Conservation (phyloP, 176 grass and related monocot species). For the Avena insularis region DNA sequence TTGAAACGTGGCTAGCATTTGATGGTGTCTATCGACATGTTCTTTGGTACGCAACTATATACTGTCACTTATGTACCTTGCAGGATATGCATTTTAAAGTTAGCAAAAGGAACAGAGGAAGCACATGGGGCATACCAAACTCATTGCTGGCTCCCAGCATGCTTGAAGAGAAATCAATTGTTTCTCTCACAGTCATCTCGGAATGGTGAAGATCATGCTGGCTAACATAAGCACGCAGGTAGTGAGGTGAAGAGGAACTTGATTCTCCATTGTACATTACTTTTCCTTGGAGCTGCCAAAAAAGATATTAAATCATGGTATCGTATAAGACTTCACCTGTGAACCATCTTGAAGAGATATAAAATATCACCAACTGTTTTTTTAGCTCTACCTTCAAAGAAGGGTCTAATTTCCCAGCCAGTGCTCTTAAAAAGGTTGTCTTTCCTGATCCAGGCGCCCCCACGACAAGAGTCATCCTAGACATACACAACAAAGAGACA, state of each 20-base stretch:
- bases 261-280: conserved; percentile 73
- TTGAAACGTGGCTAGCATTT: not conserved
- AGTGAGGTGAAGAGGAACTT: conserved; percentile 53
- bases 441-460: conserved; percentile 88
- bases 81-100: no score
- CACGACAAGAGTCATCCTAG: conserved; percentile 92
- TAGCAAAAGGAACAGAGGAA: not conserved
- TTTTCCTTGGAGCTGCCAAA: conserved; percentile 53
- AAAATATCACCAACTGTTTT: not conserved
- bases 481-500: conserved; percentile 1
- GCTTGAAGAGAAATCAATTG: conserved; percentile 64
- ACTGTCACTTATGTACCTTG: no score
- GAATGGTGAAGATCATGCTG: conserved; percentile 90
- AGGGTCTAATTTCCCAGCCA: conserved; percentile 66
- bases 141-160: conserved; percentile 67
- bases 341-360: not conserved
- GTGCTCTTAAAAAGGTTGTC: conserved; percentile 74
- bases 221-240: conserved; percentile 74
- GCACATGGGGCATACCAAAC: conserved; percentile 56
- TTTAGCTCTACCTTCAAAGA: conserved; percentile 60
- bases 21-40: not conserved
- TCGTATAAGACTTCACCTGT: not conserved
- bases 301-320: not conserved
- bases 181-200: conserved; percentile 90
- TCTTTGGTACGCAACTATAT: not conserved